Conservation (phyloP, 495 filamentous ascomycete genomes). For the Hypoxylon rickii region DNA sequence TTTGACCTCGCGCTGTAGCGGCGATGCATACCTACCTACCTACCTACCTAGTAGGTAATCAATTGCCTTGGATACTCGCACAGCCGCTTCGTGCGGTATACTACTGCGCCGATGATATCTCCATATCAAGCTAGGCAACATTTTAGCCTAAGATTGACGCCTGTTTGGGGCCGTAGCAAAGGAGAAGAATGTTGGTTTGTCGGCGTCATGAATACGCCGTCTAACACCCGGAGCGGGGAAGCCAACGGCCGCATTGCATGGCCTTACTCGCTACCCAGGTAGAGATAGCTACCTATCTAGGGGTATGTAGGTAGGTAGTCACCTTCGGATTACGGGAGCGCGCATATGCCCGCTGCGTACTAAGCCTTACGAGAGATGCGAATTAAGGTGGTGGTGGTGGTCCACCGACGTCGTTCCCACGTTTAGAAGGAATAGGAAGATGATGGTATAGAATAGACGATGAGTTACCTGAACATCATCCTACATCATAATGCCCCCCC, state of each 20-base stretch:
- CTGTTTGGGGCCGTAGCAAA: too few species aligned
- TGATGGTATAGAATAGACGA: too few species aligned
- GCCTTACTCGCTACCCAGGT: too few species aligned
- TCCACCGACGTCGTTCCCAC: too few species aligned
- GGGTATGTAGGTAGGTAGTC: conserved; percentile 4
- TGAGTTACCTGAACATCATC: too few species aligned
- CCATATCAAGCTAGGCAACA: not conserved
- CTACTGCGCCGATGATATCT: conserved; percentile 8
- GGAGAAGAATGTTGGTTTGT: not conserved
- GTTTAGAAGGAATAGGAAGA: too few species aligned
- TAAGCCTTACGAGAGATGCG: conserved; percentile 31
- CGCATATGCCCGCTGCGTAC: conserved; percentile 33
- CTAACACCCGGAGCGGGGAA: not conserved
- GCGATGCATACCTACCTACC: too few species aligned
- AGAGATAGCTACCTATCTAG: too few species aligned
- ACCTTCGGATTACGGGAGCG: conserved; percentile 1
- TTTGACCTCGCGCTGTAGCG: conserved; percentile 1
- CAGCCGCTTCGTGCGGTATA: conserved; percentile 11
- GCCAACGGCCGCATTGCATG: too few species aligned
- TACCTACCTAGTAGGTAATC: not conserved
- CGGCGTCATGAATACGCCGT: conserved; percentile 1
- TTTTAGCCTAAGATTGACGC: conserved; percentile 1
- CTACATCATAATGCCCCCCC: not conserved
- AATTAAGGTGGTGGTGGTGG: too few species aligned
- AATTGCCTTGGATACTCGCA: not conserved